Evolutionary conservation across 2,329 filamentous ascomycete genomes (phyloP), one percentile per base, ranked within the genome.

Genomic region (Botrytis cinerea): DNA sequence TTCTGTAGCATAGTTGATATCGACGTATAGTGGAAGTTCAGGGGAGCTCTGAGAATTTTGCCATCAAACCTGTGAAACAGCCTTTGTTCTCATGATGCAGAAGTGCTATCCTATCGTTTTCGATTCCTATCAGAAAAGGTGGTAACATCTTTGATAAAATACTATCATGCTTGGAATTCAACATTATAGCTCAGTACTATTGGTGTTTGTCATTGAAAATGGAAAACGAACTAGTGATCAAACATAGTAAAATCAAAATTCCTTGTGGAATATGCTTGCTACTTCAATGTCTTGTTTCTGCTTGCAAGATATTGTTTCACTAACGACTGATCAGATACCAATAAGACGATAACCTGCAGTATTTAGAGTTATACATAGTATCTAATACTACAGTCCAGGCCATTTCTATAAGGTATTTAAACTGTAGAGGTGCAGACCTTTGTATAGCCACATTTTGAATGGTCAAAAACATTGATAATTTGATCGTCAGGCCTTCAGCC

Each of bases 211-310:
- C 14, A 57, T 54, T 18, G 8, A 8, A 18, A 0, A 28, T 8
- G 16, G n/a, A 28, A 16, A 57, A 18, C 5, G 0, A 9, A 2
- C 12, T 54, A 6, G n/a, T 18, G 5, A 18, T 0, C 0, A 9
- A 28, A 18, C 0, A 32, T 28, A 3, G 14, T 57, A 28, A 57
- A 28, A 9, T 28, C 2, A 28, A 9, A 28, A 57, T n/a, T 9
- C 4, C 51, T 18, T 32, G 6, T 57, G 3, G n/a, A 28, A 28
- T 57, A 28, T 16, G 7, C 2, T 18, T 2, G 14, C n/a, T 16
- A 57, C n/a, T 54, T 8, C 0, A 54, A 6, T 6, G 1, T 28
- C 51, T 28, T 54, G 16, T 28, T 54, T 4, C n/a, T 54, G 25
- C 14, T 54, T 28, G 2, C 16, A 28, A 28, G 7, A 3, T 18